A percentile compares a stretch with the other conserved stretches of the same genome.
phyloP scores from a whole-genome alignment of 1,139 yeast species.

The Sugiyamaella grinbergsii region DNA sequence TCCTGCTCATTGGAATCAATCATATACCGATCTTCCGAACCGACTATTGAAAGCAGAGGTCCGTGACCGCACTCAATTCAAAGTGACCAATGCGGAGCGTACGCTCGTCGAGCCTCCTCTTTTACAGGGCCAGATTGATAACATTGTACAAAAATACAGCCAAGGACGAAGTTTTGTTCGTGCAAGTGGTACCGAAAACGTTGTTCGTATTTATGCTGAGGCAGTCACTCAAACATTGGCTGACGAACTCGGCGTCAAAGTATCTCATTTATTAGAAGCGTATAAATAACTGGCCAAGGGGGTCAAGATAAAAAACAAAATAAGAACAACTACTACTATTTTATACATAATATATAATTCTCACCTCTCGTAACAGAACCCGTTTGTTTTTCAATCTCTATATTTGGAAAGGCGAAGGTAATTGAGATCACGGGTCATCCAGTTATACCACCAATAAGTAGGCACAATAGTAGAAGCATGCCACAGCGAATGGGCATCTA shows the following conservation, averaged over 20 bases:
- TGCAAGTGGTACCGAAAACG: conserved; percentile 98
- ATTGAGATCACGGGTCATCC: conserved; percentile 42
- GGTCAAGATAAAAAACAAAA: conserved; percentile 1
- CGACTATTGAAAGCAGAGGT: conserved; percentile 78
- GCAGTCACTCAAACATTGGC: conserved; percentile 61
- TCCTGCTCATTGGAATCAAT: conserved; percentile 73
- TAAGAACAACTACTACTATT: not conserved
- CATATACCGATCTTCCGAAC: conserved; percentile 86
- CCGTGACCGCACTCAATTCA: conserved; percentile 74
- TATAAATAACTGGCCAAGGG: conserved; percentile 34
- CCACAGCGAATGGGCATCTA: conserved; percentile 96
- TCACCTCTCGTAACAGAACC: not conserved
- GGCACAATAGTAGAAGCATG: conserved; percentile 54
- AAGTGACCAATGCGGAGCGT: conserved; percentile 90
- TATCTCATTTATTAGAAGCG: conserved; percentile 42
- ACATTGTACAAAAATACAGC: conserved; percentile 55
- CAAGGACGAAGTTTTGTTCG: conserved; percentile 89
- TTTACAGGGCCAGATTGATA: conserved; percentile 73
- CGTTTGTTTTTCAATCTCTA: conserved; percentile 7
- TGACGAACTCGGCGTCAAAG: conserved; percentile 55
- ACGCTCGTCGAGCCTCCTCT: conserved; percentile 75
- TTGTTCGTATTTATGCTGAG: conserved; percentile 94
- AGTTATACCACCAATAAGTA: conserved; percentile 44
- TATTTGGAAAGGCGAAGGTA: conserved; percentile 17
- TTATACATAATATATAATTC: conserved; percentile 2